Percentiles rank a stretch among this genome's conserved stretches.
phyloP scores from a whole-genome alignment of 331 rosid species.

The Telfairia occidentalis region DNA sequence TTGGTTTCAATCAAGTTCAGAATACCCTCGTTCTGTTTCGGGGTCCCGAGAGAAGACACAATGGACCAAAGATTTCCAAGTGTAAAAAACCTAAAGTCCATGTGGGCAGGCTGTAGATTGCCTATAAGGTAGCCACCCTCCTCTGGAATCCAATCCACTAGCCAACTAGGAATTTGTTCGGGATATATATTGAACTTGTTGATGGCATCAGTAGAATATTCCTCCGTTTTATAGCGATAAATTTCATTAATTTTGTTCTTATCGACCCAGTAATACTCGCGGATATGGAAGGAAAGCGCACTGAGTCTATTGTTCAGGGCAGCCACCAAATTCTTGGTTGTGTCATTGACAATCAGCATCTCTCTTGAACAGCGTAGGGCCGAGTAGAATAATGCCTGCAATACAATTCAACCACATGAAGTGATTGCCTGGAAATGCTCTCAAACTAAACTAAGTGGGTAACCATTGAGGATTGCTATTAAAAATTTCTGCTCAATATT shows the following conservation, averaged over 20 bases:
- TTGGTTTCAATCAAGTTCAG: conserved; percentile 65
- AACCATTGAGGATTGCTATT: not conserved
- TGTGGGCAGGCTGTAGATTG: conserved; percentile 82
- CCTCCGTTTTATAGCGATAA: conserved; percentile 84
- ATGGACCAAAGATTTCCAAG: conserved; percentile 90
- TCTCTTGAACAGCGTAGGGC: conserved; percentile 73
- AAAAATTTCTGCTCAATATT: not conserved
- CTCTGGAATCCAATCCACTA: conserved; percentile 77
- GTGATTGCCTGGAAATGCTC: not conserved
- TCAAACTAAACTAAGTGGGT: not conserved
- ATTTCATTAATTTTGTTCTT: conserved; percentile 73
- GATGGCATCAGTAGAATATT: conserved; percentile 72
- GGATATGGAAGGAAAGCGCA: conserved; percentile 75
- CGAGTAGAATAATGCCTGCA: conserved; percentile 71
- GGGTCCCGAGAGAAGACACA: conserved; percentile 70
- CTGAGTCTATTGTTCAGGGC: conserved; percentile 64
- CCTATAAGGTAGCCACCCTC: conserved; percentile 86
- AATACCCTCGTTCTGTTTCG: conserved; percentile 50
- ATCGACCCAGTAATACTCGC: conserved; percentile 84
- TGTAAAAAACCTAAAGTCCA: conserved; percentile 84
- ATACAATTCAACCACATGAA: not conserved
- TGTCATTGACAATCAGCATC: conserved; percentile 62
- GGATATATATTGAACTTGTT: conserved; percentile 91
- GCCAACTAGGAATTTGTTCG: conserved; percentile 90
- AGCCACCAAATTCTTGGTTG: conserved; percentile 54